These are phyloP conservation scores for Chrysoporthe deuterocubensis DNA, from an alignment of 2,329 filamentous ascomycete species.

Conservation along the genomic window DNA sequence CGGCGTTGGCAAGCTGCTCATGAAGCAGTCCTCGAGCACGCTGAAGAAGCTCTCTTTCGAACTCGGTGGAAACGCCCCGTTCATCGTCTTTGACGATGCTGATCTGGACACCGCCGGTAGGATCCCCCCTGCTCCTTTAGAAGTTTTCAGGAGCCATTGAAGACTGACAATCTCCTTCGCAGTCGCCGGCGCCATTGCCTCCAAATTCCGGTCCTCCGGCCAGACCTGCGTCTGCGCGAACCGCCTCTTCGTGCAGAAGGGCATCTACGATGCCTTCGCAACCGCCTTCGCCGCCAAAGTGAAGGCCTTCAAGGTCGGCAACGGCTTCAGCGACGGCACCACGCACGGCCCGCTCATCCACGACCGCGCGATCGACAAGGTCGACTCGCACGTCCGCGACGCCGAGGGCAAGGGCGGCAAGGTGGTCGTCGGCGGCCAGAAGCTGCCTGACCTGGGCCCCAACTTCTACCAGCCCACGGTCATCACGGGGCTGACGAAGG, in stretches of 20 bases:
- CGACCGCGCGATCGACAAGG: conserved; percentile 78
- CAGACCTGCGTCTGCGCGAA: conserved; percentile 96
- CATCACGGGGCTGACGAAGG: conserved; percentile 79
- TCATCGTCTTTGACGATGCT: conserved; percentile 94
- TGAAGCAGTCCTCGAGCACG: conserved; percentile 85
- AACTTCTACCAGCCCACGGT: conserved; percentile 94
- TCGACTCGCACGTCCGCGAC: conserved; percentile 78
- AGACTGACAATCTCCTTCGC: background rate
- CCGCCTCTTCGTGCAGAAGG: conserved; percentile 77
- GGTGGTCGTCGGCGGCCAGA: conserved; percentile 75
- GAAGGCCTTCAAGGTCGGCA: conserved; percentile 73
- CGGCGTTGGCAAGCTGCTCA: conserved; percentile 72
- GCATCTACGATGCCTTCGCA: conserved; percentile 77
- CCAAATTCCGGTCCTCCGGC: conserved; percentile 92
- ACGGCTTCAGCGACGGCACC: conserved; percentile 69
- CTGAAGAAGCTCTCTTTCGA: conserved; percentile 83
- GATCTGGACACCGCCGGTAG: conserved; percentile 74
- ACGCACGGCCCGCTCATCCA: conserved; percentile 89
- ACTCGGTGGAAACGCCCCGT: conserved; percentile 87
- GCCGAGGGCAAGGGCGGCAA: conserved; percentile 77
- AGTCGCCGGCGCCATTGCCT: conserved; percentile 79
- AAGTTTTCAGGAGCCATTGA: too few species aligned
- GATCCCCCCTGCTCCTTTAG: too few species aligned
- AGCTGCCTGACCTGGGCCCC: conserved; percentile 71
- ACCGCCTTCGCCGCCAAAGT: conserved; percentile 73